phyloP scores from a whole-genome alignment of 345 rosid species.

The Eucalyptus fibrosa region DNA sequence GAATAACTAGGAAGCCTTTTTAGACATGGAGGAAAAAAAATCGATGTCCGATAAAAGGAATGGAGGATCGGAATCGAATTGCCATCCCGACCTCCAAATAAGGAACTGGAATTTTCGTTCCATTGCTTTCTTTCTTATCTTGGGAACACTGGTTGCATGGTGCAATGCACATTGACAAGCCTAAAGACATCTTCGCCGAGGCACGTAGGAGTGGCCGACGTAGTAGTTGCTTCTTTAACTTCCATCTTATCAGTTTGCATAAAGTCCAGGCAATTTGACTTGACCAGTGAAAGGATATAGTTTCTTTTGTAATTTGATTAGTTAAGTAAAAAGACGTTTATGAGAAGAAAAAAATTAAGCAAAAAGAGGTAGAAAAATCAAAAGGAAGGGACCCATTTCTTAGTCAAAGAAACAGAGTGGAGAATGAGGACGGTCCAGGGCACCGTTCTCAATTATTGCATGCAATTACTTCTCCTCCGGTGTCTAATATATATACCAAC shows the following conservation, averaged over 20 bases:
- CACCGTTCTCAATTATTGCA: background rate
- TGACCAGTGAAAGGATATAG: background rate
- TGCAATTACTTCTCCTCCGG: background rate
- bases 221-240: background rate
- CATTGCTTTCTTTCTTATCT: background rate
- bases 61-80: background rate
- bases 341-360: background rate
- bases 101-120: background rate
- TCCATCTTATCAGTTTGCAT: background rate
- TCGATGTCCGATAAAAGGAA: background rate
- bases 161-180: background rate
- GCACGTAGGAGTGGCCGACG: background rate
- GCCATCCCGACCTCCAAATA: background rate
- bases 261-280: background rate
- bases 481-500: background rate
- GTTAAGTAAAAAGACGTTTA: background rate
- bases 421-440: background rate
- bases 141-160: background rate
- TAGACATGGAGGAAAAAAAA: background rate
- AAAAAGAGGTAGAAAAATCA: background rate
- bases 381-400: background rate
- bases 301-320: background rate
- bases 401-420: background rate
- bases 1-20: background rate
- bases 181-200: background rate